These are phyloP conservation scores for Candida maltosa DNA, from an alignment of 805 yeast genomes.

Conservation along the genomic window DNA sequence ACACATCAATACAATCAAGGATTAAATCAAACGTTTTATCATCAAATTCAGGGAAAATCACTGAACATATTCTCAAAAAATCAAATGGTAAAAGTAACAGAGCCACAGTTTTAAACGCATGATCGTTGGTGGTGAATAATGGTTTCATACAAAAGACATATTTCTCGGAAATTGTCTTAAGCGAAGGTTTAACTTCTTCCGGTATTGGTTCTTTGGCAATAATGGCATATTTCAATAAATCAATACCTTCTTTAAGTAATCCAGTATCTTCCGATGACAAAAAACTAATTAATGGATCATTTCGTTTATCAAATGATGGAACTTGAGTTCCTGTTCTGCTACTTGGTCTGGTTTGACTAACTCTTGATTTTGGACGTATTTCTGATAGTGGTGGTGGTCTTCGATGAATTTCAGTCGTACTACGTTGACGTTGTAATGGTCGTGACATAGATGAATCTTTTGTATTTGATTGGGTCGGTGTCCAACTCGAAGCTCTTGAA, in stretches of 20 bases:
- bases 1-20: conserved; percentile 19
- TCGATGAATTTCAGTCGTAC: conserved; percentile 4
- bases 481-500: conserved; percentile 5
- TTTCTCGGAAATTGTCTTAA: conserved; percentile 24
- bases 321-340: background rate
- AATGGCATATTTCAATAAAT: conserved; percentile 35
- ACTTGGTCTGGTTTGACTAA: background rate
- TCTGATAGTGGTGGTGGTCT: too few relatives aligned
- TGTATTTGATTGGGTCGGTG: conserved; percentile 1
- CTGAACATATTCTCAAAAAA: conserved; percentile 28
- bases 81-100: conserved; percentile 30
- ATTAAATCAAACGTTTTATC: conserved; percentile 19
- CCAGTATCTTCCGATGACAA: conserved; percentile 29
- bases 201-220: conserved; percentile 33
- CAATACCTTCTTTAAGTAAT: conserved; percentile 32
- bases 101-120: conserved; percentile 19
- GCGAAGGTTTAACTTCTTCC: conserved; percentile 15
- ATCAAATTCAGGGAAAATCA: conserved; percentile 19
- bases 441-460: background rate
- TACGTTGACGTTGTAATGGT: conserved; percentile 1
- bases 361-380: too few relatives aligned
- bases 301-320: conserved; percentile 14
- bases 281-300: conserved; percentile 35
- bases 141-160: conserved; percentile 31
- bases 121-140: conserved; percentile 23